Evolutionary conservation across 192 early-diverging fungal genomes (phyloP).

Genomic region (Linderina pennispora): DNA sequence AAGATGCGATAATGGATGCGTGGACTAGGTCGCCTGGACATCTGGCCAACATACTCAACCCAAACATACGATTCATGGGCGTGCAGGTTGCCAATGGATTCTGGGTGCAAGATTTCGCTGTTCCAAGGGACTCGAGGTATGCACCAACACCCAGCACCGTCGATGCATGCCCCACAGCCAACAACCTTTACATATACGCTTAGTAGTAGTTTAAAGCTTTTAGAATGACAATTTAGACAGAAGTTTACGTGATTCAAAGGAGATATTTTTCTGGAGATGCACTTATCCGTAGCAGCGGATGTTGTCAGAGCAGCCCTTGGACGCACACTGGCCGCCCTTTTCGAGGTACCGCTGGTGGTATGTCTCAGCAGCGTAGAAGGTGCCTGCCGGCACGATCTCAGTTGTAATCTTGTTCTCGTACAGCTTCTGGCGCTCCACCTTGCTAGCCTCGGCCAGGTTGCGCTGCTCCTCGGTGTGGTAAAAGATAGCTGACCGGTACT

Average conservation of each 20-base stretch:
- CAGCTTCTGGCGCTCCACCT: constrained; percentile 56
- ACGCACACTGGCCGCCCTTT: constrained; percentile 48
- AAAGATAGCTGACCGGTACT: constrained; percentile 86
- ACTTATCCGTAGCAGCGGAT: constrained; percentile 45
- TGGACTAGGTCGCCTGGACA: constrained; percentile 32
- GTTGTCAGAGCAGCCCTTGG: constrained; percentile 43
- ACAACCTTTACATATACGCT: constrained; percentile 9
- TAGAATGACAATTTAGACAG: constrained; percentile 6
- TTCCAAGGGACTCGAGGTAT: constrained; percentile 10
- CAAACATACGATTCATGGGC: constrained; percentile 28
- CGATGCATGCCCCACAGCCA: constrained; percentile 16
- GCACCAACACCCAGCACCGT: constrained; percentile 3
- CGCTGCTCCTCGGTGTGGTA: constrained; percentile 74
- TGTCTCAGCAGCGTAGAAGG: constrained; percentile 77
- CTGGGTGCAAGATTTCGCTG: constrained; percentile 43
- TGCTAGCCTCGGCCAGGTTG: constrained; percentile 65
- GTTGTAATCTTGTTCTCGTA: constrained; percentile 57
- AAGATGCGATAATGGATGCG: constrained; percentile 19
- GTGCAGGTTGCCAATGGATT: constrained; percentile 28
- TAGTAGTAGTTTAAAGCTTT: neutral
- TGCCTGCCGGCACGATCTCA: constrained; percentile 59
- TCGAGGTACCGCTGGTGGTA: constrained; percentile 77
- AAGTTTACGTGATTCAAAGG: no score
- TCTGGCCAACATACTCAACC: constrained; percentile 31
- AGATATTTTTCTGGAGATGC: no score